Conservation (phyloP, 2,329 filamentous ascomycete genomes). For the Microcyclosporella mali region DNA sequence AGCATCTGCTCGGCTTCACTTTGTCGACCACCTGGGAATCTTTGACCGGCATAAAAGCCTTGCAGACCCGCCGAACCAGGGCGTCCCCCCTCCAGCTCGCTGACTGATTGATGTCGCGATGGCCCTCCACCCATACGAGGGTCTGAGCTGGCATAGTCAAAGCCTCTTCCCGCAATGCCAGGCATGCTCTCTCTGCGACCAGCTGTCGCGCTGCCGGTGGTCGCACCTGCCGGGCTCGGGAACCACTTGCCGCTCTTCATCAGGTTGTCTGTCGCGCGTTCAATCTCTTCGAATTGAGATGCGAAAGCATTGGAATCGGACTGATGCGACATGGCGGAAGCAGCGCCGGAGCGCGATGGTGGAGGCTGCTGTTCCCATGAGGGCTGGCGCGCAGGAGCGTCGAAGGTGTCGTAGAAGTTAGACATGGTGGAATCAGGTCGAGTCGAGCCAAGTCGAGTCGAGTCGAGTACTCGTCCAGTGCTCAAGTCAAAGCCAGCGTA, state of each 20-base stretch:
- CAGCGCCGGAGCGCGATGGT: conserved; percentile 68
- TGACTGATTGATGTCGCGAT: conserved; percentile 74
- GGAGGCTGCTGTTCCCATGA: conserved; percentile 62
- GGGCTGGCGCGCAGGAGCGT: conserved; percentile 53
- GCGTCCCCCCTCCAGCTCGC: conserved; percentile 73
- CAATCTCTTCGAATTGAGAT: conserved; percentile 92
- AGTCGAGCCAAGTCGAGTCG: not conserved
- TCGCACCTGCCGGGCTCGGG: conserved; percentile 34
- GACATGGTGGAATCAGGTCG: conserved; percentile 46
- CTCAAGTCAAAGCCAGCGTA: not conserved
- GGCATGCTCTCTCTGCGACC: conserved; percentile 77
- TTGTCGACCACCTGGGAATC: conserved; percentile 76
- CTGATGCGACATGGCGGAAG: conserved; percentile 60
- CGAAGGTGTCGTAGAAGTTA: conserved; percentile 60
- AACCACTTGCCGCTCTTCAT: conserved; percentile 96
- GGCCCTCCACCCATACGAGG: conserved; percentile 60
- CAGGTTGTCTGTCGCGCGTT: conserved; percentile 90
- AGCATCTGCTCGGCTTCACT: conserved; percentile 97
- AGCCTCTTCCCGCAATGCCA: conserved; percentile 46
- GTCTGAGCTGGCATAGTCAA: conserved; percentile 41
- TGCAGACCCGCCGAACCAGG: conserved; percentile 74
- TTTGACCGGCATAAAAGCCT: conserved; percentile 89
- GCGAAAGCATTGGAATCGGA: conserved; percentile 68
- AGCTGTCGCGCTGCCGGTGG: conserved; percentile 20
- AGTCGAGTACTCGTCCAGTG: not conserved